Evolutionary conservation across 192 early-diverging fungal genomes (phyloP).

Genomic region (Chytriomyces hyalinus): DNA sequence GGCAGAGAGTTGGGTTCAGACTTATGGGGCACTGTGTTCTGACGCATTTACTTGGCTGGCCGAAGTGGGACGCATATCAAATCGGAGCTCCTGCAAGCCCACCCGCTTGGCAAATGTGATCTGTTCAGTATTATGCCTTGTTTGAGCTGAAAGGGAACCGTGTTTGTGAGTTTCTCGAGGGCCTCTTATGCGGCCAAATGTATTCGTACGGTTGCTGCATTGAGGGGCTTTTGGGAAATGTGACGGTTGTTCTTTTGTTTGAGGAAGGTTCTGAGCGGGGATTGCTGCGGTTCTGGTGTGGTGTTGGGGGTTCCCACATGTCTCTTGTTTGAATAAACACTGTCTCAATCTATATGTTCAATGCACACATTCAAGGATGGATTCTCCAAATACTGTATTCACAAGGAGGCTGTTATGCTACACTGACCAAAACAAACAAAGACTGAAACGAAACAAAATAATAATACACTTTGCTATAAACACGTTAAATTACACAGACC

Average conservation of each 20-base stretch:
- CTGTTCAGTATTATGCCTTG: not conserved
- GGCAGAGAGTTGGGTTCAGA: not conserved
- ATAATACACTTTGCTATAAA: not conserved
- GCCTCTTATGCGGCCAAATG: not conserved
- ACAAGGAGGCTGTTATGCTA: too few species aligned
- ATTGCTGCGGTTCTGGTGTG: too few species aligned
- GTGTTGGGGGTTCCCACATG: too few species aligned
- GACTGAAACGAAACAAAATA: not conserved
- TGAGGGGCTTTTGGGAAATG: not conserved
- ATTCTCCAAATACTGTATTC: too few species aligned
- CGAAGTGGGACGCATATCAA: not conserved
- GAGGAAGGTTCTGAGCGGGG: too few species aligned
- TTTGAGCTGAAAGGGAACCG: not conserved
- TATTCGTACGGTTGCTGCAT: not conserved
- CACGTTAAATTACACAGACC: too few species aligned
- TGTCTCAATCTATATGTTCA: too few species aligned
- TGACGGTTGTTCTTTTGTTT: not conserved
- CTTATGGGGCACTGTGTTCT: not conserved
- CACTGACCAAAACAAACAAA: not conserved
- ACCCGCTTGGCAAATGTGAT: too few species aligned
- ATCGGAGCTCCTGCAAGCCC: not conserved
- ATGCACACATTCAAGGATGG: too few species aligned
- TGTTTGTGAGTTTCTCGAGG: slow-evolving; percentile 4
- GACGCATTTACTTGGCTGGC: not conserved
- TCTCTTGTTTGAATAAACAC: too few species aligned